Conservation (phyloP, 805 yeast species). For the Starmerella scarabaei region DNA sequence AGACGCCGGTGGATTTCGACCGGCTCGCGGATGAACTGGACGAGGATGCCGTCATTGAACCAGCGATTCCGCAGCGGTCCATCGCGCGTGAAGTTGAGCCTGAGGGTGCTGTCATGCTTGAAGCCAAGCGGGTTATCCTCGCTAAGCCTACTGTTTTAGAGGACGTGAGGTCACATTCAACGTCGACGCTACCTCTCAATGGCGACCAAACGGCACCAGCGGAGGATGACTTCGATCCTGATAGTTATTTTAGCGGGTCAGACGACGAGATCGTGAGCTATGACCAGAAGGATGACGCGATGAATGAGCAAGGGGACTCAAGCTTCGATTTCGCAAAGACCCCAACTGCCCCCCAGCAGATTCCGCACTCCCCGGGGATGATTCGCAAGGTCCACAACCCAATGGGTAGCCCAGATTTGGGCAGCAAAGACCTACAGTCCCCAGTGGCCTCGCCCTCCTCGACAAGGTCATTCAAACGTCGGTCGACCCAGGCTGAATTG, state of each 20-base stretch:
- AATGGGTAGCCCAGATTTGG: background rate
- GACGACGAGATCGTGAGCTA: slow-evolving; percentile 3
- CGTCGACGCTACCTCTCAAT: background rate
- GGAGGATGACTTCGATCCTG: slow-evolving; percentile 3
- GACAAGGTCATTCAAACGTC: background rate
- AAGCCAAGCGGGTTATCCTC: slow-evolving; percentile 10
- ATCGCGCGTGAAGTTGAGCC: slow-evolving; percentile 15
- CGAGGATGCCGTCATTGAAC: background rate
- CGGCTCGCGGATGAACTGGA: background rate
- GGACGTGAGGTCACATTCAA: no score
- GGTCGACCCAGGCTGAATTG: background rate
- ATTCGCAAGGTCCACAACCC: background rate
- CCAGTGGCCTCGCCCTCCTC: background rate
- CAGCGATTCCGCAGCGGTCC: slow-evolving; percentile 15
- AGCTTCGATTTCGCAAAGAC: background rate
- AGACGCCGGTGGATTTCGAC: background rate
- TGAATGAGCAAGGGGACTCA: background rate
- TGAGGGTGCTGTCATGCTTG: slow-evolving; percentile 13
- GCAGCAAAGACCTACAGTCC: background rate
- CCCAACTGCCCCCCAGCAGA: background rate
- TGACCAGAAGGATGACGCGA: background rate
- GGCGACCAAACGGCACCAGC: background rate
- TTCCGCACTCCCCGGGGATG: background rate
- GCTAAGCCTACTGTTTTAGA: slow-evolving; percentile 14
- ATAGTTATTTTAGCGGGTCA: slow-evolving; percentile 3